Conservation (phyloP, 495 filamentous ascomycete genomes). For the Wilcoxina mikolae region DNA sequence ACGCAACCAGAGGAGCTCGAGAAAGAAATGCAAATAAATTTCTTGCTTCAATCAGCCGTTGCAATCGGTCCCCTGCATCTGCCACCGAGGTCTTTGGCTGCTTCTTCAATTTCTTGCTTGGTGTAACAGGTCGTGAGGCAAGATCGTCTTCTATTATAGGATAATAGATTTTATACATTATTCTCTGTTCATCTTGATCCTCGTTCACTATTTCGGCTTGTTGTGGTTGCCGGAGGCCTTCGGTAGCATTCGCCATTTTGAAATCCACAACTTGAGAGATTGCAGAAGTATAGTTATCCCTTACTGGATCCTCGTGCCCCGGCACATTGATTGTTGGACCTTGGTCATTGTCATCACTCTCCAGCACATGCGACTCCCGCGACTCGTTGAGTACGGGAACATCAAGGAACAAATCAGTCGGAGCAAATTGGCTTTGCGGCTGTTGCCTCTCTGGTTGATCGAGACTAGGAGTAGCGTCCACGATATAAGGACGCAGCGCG, state of each 20-base stretch:
- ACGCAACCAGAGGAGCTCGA: slow-evolving; percentile 67
- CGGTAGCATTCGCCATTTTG: no score
- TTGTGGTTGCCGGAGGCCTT: neutral
- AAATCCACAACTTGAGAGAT: no score
- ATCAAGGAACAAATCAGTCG: slow-evolving; percentile 31
- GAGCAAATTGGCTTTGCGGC: slow-evolving; percentile 34
- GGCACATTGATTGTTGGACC: no score
- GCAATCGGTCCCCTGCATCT: slow-evolving; percentile 46
- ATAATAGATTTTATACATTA: slow-evolving; percentile 24
- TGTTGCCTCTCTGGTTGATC: slow-evolving; percentile 32
- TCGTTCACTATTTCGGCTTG: neutral
- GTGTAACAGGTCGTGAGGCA: slow-evolving; percentile 29
- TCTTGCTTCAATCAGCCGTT: slow-evolving; percentile 54
- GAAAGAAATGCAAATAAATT: slow-evolving; percentile 86
- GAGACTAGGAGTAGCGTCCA: slow-evolving; percentile 39
- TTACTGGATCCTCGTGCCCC: no score
- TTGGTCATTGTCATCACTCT: no score
- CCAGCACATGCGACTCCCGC: no score
- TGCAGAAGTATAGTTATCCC: no score
- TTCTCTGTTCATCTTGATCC: slow-evolving; percentile 16
- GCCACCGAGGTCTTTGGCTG: slow-evolving; percentile 29
- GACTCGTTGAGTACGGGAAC: no score
- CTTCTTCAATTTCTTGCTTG: slow-evolving; percentile 8
- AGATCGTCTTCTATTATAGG: slow-evolving; percentile 39
- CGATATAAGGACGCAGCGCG: slow-evolving; percentile 44